Evolutionary conservation across 2,329 filamentous ascomycete genomes (phyloP).

Genomic region (Diaporthe citri): DNA sequence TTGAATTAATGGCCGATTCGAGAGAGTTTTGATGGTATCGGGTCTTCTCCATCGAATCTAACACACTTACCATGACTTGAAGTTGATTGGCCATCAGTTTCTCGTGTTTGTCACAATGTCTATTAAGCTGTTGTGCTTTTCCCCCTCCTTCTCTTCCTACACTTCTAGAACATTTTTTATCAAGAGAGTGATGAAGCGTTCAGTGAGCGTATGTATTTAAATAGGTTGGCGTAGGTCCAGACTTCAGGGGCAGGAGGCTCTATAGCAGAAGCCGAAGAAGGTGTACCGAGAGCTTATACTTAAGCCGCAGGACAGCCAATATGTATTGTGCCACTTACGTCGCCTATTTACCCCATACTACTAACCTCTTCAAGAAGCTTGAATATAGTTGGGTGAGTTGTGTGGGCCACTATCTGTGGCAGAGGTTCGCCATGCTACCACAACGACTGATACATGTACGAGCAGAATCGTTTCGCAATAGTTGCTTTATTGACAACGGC

Average conservation of each 20-base stretch:
- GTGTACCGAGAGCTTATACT: too few species aligned
- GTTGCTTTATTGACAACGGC: not conserved
- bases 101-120: not conserved
- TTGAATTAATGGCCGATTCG: not conserved
- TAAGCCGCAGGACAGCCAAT: too few species aligned
- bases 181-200: too few species aligned
- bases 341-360: too few species aligned
- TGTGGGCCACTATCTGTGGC: not conserved
- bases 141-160: not conserved
- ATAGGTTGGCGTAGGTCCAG: too few species aligned
- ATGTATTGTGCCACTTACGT: too few species aligned
- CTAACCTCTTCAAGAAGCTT: not conserved
- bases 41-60: not conserved
- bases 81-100: not conserved
- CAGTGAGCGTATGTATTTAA: too few species aligned
- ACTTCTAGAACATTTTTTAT: not conserved
- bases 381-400: not conserved
- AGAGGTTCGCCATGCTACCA: not conserved
- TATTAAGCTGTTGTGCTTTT: not conserved
- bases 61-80: not conserved
- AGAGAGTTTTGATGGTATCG: not conserved
- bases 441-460: too few species aligned
- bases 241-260: too few species aligned
- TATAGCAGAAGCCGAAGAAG: too few species aligned
- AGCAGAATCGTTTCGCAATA: not conserved